Evolutionary conservation across 176 grass and related monocot genomes (phyloP), one percentile per base, ranked within the genome.

Genomic region (Puya raimondii): DNA sequence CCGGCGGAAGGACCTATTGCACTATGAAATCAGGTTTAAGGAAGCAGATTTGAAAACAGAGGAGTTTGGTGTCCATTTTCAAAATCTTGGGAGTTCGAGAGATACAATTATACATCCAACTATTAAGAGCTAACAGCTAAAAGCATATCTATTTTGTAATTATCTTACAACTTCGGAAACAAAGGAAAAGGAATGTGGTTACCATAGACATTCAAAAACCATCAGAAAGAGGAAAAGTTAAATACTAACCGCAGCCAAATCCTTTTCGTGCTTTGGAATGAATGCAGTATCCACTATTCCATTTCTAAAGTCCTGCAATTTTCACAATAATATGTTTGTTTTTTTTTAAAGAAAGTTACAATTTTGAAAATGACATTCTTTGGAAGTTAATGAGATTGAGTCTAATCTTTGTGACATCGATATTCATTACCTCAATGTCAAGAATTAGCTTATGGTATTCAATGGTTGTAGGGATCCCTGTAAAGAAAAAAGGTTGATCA

Each of bases 371-470:
- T 57, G 53, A 5, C 4, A 42, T 42, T 42, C 33, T 7, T 42
- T 42, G 33, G 5, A 42, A 42, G 33, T 42, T 42, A 42, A 42
- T 42, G 5, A 42, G 33, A 42, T 0, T 42, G 6, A 42, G 33
- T 42, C 5, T 42, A 42, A 42, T 42, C 33, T 6, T 49, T 18
- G 47, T 5, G 18, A 33, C 49, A 48, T 53, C 21, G 63, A 59
- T 14, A 47, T 14, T 27, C 1, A 12, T 73, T 70, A 81, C 79
- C 70, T 81, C 79, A 22, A 81, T 48, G 29, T 81, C 71, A 33
- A 76, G 79, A 63, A 81, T 81, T 75, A 81, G 51, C 61, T 85
- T 85, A 80, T 85, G 83, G 78, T 85, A 85, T 14, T 85, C 83
- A 20, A 85, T 85, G 23, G 83, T 85, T 71, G 83, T 85, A 29